These are phyloP conservation scores for Exophiala calicioides DNA, from an alignment of 2,329 filamentous ascomycete species.

Conservation along the genomic window DNA sequence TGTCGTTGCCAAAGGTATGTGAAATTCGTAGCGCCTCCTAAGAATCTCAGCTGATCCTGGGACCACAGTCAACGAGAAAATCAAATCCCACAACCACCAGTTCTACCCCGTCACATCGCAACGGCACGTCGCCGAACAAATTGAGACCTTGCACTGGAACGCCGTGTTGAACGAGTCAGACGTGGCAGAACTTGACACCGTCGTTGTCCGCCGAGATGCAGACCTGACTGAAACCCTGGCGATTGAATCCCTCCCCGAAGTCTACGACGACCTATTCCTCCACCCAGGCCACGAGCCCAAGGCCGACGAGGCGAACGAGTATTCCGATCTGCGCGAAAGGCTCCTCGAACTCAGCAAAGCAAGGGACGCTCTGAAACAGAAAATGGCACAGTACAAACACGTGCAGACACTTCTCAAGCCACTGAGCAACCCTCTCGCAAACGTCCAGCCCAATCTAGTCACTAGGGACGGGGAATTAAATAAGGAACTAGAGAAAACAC, in stretches of 20 bases:
- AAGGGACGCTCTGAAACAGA: constrained; percentile 48
- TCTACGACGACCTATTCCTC: constrained; percentile 14
- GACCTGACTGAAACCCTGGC: constrained; percentile 13
- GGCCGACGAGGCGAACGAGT: constrained; percentile 24
- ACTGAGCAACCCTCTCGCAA: constrained; percentile 50
- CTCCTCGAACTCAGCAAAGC: constrained; percentile 49
- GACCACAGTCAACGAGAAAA: constrained; percentile 49
- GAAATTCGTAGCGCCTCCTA: neutral
- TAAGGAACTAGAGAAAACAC: constrained; percentile 52
- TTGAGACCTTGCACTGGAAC: constrained; percentile 58
- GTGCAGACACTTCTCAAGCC: constrained; percentile 51
- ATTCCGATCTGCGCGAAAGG: constrained; percentile 43
- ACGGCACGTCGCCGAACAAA: constrained; percentile 58
- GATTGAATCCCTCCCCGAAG: constrained; percentile 17
- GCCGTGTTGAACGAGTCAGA: constrained; percentile 42
- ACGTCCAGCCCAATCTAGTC: constrained; percentile 57
- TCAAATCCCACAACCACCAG: constrained; percentile 55
- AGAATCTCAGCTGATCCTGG: neutral
- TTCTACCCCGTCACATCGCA: constrained; percentile 57
- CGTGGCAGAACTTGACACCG: constrained; percentile 14
- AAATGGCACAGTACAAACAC: constrained; percentile 49
- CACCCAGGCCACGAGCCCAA: constrained; percentile 3
- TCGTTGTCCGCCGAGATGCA: constrained; percentile 14
- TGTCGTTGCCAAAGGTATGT: constrained; percentile 52
- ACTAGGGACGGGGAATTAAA: constrained; percentile 54